Base-by-base conservation (phyloP, 1,139 yeast genomes). In the Arxiozyma telluris region DNA sequence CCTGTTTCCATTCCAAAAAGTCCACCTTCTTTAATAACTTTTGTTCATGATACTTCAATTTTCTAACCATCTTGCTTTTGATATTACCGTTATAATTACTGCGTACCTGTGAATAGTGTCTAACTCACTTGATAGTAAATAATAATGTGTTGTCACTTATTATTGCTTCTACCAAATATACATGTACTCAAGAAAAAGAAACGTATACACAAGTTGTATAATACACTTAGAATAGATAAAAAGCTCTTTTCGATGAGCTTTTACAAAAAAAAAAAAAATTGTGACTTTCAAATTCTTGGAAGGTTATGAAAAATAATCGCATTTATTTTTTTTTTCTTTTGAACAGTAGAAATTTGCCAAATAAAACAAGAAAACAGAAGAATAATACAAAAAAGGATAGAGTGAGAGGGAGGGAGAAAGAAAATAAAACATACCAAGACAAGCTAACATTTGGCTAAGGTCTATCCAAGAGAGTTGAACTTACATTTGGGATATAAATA, bases 1-100 rank as follows among this genome's bases (percentile, higher is more conserved):
- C 98, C 67, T 90, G 96, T 71, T 93, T 93, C 96, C 98, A 94
- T 71, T 93, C 96, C 54, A 90, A 87, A 75, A 94, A 89, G 70
- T 93, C 98, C 56, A 93, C 98, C 72, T 93, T 94, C 76, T 88
- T 91, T 65, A 93, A 81, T 67, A 93, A 81, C 74, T 90, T 91
- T 77, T 87, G 84, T 78, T 93, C 98, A 73, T 93, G 98, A 74
- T 87, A 90, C 71, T 93, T 94, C 59, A 93, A 80, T 64, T 87
- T 81, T 71, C 98, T 81, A 54, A 89, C 97, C 98, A 91, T 91
- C 30, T 54, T 71, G 39, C 39, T 15, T 15, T 8, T 34, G n/a
- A 4, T 34, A 12, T 34, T 34, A 34, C 6, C 12, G 12, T 15
- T 34, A 27, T 27, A 5, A 27, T 27, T 27, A 27, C 30, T 27